These are phyloP conservation scores for Ceriops tagal DNA, from an alignment of 345 rosid species.

Conservation along the genomic window DNA sequence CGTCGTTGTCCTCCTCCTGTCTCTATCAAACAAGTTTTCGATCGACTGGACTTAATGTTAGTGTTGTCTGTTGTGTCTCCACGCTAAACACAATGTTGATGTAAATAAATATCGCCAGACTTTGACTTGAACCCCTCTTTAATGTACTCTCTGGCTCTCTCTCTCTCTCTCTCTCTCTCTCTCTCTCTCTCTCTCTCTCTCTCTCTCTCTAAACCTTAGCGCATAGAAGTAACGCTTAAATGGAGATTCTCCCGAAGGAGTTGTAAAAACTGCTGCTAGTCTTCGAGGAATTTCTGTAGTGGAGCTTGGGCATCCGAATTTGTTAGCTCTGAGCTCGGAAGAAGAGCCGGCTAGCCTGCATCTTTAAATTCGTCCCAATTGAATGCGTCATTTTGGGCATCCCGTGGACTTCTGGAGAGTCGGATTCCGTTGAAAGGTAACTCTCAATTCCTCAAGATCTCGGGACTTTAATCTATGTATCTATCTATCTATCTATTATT, in stretches of 20 bases:
- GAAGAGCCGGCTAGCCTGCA: not conserved
- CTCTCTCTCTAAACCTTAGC: not conserved
- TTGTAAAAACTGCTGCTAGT: not conserved
- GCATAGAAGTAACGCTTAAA: not conserved
- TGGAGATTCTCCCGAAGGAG: slow-evolving; percentile 10
- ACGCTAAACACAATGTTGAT: not conserved
- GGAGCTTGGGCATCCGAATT: not conserved
- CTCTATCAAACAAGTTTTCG: not conserved
- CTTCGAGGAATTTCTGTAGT: not conserved
- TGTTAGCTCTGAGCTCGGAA: not conserved
- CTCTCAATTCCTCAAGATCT: not conserved
- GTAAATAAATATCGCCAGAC: not conserved
- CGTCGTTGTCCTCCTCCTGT: not conserved
- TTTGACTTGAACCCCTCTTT: not conserved
- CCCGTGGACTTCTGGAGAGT: not conserved
- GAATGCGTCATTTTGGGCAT: not conserved
- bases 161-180: not conserved
- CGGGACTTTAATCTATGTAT: no score
- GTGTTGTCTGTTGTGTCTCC: not conserved
- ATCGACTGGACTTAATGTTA: no score
- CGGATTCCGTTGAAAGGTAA: not conserved
- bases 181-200: not conserved
- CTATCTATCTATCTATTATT: no score
- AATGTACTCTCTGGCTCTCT: no score
- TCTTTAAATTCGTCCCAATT: slow-evolving; percentile 4